Evolutionary conservation across 192 early-diverging fungal genomes (phyloP).

Genomic region (Gigaspora rosea): DNA sequence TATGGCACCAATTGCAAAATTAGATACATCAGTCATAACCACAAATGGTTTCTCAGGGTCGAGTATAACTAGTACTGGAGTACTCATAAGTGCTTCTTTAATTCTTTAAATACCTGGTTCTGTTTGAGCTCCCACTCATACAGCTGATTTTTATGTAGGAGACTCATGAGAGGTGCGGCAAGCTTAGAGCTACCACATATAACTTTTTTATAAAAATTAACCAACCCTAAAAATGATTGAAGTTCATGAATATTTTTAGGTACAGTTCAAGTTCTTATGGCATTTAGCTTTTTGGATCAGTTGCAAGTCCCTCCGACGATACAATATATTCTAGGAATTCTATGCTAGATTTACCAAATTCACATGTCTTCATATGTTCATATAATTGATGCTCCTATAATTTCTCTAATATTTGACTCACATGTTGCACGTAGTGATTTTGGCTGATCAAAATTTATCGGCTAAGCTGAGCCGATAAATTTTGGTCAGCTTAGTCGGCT

Average conservation of each 20-base stretch:
- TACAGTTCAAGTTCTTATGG: no score
- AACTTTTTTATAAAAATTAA: constrained; percentile 43
- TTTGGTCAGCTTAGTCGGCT: no score
- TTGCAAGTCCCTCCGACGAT: constrained; percentile 26
- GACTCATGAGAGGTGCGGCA: constrained; percentile 30
- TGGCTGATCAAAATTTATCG: no score
- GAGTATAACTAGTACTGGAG: neutral
- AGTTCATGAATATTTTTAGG: no score
- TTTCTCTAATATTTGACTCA: constrained; percentile 26
- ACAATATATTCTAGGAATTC: constrained; percentile 41
- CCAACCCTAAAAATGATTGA: constrained; percentile 38
- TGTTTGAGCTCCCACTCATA: constrained; percentile 27
- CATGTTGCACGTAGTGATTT: constrained; percentile 38
- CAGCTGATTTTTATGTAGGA: constrained; percentile 28
- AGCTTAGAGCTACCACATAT: constrained; percentile 36
- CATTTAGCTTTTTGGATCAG: constrained; percentile 25
- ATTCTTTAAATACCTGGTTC: constrained; percentile 31
- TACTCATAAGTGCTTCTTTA: no score
- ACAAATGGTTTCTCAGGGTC: neutral
- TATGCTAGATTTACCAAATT: constrained; percentile 34
- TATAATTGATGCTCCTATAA: constrained; percentile 26
- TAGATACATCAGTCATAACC: constrained; percentile 30
- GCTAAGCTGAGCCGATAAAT: no score
- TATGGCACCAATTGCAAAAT: no score
- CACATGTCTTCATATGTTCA: constrained; percentile 32